Evolutionary conservation across 2,329 filamentous ascomycete species (phyloP).

Genomic region (Juglanconis oblonga): DNA sequence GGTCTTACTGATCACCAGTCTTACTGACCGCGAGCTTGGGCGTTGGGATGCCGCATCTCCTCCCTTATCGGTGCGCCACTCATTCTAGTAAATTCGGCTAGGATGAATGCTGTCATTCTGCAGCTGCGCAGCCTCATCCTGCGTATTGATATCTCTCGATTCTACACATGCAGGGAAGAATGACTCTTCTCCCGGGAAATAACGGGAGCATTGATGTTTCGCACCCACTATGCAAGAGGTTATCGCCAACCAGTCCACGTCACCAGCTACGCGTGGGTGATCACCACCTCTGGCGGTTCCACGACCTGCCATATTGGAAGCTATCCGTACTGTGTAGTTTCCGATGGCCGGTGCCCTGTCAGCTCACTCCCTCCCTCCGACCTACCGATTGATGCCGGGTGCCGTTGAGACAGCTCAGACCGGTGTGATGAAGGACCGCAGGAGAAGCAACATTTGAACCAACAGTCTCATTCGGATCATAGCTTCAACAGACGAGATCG

Average conservation of each 20-base stretch:
- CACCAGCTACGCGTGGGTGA: slow-evolving; percentile 7
- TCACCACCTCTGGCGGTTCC: slow-evolving; percentile 6
- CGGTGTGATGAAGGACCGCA: slow-evolving; percentile 6
- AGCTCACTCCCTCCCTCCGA: not conserved
- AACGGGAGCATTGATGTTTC: not conserved
- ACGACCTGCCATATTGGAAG: not conserved
- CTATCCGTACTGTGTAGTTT: not conserved
- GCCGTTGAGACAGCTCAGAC: not conserved
- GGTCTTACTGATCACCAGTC: no score
- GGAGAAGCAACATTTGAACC: slow-evolving; percentile 3
- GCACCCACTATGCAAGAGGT: no score
- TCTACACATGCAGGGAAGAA: not conserved
- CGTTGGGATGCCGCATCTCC: no score
- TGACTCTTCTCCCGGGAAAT: not conserved
- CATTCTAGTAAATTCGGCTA: slow-evolving; percentile 1
- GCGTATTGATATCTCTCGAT: not conserved
- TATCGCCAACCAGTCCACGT: slow-evolving; percentile 14
- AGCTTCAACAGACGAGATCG: not conserved
- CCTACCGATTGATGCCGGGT: not conserved
- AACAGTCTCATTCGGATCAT: not conserved
- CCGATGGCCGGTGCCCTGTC: not conserved
- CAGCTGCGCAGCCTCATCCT: slow-evolving; percentile 14
- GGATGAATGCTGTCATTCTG: slow-evolving; percentile 14
- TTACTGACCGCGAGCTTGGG: no score
- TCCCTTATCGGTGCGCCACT: slow-evolving; percentile 9